Evolutionary conservation across 2,329 filamentous ascomycete species (phyloP), one percentile per base, ranked within the genome.

Genomic region (Trichoderma sp.): DNA sequence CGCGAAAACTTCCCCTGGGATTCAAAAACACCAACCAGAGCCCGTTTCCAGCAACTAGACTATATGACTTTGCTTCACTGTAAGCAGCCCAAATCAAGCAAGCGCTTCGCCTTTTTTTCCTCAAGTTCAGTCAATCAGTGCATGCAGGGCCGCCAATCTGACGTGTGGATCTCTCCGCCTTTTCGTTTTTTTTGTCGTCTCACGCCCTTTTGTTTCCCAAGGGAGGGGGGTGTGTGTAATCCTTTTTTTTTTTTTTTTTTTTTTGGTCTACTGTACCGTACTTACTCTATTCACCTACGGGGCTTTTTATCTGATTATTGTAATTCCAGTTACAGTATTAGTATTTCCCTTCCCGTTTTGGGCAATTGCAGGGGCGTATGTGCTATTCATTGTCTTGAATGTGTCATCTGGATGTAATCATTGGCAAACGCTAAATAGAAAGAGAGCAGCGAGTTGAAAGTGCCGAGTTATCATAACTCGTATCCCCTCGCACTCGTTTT

Each of bases 111-210:
- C 19, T 52, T 29, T n/a, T 13, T 52, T 29, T n/a, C 6, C 50
- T 34, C 12, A 54, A 54, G 22, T 25, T 7, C 32, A n/a, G 32
- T 37, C 42, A 35, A 42, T 54, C 60, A 57, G 25, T 65, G 50
- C 64, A 35, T 54, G 45, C 64, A 60, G 64, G 25, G 45, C 57
- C 56, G 52, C 32, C 53, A 67, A 67, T 67, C 56, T 67, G 64
- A 67, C 64, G 15, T 37, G 64, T 67, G 64, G 64, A 60, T 53
- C 45, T 25, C 29, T 32, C 32, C 34, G 39, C 48, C 48, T 53
- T 34, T 39, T 56, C 19, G 10, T 35, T 67, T 39, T 67, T 42
- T 45, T 22, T 27, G 13, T 66, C 53, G 13, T 50, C 63, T 57
- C 32, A 48, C 37, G 13, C 52, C 63, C 32, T 54, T 56, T 56